phyloP scores from a whole-genome alignment of 192 early-diverging fungal genomes.

The Coemansia sp. region DNA sequence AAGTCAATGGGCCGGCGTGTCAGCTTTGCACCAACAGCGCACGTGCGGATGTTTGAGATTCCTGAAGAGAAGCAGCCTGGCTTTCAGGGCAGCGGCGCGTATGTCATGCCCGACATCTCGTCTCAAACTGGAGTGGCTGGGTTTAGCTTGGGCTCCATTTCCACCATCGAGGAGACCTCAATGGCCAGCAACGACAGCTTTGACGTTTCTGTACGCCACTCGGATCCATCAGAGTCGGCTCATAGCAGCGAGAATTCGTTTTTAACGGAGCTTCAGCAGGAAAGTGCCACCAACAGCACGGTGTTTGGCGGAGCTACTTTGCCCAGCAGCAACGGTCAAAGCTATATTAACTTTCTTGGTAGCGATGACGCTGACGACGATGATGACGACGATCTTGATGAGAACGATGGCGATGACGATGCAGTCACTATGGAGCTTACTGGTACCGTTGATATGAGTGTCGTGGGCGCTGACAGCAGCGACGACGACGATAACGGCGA shows the following conservation, averaged over 20 bases:
- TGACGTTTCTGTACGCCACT: conserved; percentile 50
- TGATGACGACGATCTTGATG: conserved; percentile 22
- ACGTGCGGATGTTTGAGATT: conserved; percentile 52
- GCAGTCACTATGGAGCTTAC: conserved; percentile 47
- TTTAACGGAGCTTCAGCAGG: neutral
- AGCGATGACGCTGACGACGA: neutral
- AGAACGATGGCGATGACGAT: conserved; percentile 32
- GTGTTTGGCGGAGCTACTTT: neutral
- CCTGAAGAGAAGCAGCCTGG: conserved; percentile 35
- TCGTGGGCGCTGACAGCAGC: neutral
- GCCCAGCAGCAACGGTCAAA: neutral
- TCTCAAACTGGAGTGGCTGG: conserved; percentile 43
- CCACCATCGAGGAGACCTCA: conserved; percentile 41
- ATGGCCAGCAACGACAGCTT: conserved; percentile 52
- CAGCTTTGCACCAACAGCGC: conserved; percentile 52
- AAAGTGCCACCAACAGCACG: neutral
- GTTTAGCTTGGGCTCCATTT: conserved; percentile 37
- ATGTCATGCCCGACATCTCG: conserved; percentile 47
- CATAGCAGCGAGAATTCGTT: conserved; percentile 40
- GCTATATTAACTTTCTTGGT: neutral
- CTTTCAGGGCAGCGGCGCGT: conserved; percentile 19
- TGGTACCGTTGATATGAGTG: conserved; percentile 34
- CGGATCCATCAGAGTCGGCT: conserved; percentile 36
- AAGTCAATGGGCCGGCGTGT: conserved; percentile 49
- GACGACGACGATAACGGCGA: neutral